These are phyloP conservation scores for Penicillium cataractarum DNA, from an alignment of 495 filamentous ascomycete genomes.

Conservation along the genomic window DNA sequence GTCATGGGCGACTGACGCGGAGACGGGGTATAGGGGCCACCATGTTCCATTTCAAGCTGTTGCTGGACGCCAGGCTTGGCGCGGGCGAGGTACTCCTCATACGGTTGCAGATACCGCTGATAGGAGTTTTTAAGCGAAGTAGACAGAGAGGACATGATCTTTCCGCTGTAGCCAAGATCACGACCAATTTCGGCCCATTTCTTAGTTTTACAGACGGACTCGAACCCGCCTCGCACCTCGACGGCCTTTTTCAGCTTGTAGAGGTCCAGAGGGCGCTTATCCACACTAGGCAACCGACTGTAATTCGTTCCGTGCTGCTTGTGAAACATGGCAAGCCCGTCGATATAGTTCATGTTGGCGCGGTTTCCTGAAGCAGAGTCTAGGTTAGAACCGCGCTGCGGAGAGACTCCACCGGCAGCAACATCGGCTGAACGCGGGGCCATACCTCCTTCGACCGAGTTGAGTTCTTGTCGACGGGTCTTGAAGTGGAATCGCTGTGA, in stretches of 20 bases:
- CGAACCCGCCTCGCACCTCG: constrained; percentile 89
- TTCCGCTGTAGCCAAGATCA: constrained; percentile 96
- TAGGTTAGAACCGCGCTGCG: constrained; percentile 43
- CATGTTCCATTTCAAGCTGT: constrained; percentile 89
- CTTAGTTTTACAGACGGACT: constrained; percentile 93
- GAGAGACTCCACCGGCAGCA: constrained; percentile 37
- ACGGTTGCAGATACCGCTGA: constrained; percentile 92
- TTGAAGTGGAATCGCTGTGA: constrained; percentile 91
- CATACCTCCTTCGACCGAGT: constrained; percentile 98
- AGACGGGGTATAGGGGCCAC: constrained; percentile 92
- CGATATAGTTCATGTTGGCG: constrained; percentile 93
- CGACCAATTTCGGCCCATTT: constrained; percentile 99
- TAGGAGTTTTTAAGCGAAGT: constrained; percentile 99
- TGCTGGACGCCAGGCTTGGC: constrained; percentile 98
- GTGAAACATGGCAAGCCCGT: constrained; percentile 94
- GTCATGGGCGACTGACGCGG: constrained; percentile 77
- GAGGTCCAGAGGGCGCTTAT: constrained; percentile 95
- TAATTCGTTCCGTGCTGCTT: constrained; percentile 94
- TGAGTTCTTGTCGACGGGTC: constrained; percentile 94
- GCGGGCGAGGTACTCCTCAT: constrained; percentile 90
- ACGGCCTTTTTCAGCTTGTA: constrained; percentile 98
- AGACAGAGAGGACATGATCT: constrained; percentile 99
- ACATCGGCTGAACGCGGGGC: constrained; percentile 40
- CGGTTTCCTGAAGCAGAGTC: constrained; percentile 70
- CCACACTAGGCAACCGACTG: constrained; percentile 91